These are phyloP conservation scores for Nelumbo lutea DNA, from an alignment of 164 flowering plant genomes.

Conservation along the genomic window DNA sequence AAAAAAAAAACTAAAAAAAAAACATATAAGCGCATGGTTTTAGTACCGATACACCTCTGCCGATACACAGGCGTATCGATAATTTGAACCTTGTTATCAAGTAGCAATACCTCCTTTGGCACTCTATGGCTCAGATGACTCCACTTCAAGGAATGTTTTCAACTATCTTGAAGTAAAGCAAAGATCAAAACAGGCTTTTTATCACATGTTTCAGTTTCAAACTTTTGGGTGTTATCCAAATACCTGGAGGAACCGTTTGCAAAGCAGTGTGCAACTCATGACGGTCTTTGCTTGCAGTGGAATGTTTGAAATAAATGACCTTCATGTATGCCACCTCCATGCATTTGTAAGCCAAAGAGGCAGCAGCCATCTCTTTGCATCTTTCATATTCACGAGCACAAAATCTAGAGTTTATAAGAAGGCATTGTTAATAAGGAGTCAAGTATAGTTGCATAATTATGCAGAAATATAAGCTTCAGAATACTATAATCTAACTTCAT, in stretches of 20 bases:
- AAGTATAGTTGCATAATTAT: no score
- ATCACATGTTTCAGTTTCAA: background rate
- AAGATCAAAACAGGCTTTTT: background rate
- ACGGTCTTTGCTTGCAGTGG: slow-evolving; percentile 36
- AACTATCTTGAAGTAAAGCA: background rate
- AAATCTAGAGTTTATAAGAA: slow-evolving; percentile 29
- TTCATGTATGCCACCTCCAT: slow-evolving; percentile 80
- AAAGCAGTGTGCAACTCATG: slow-evolving; percentile 59
- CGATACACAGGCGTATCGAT: no score
- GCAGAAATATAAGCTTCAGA: no score
- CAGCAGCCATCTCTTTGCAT: slow-evolving; percentile 59
- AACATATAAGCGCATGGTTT: no score
- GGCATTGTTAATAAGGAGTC: background rate
- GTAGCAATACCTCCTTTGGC: no score
- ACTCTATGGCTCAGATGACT: background rate
- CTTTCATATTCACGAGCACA: slow-evolving; percentile 79
- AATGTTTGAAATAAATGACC: slow-evolving; percentile 48
- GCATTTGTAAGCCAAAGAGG: slow-evolving; percentile 88
- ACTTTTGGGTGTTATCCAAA: background rate
- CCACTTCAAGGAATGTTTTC: background rate
- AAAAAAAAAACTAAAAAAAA: no score
- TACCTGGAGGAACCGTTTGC: slow-evolving; percentile 68
- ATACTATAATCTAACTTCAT: no score
- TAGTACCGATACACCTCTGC: no score
- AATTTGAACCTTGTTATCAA: no score